These are phyloP conservation scores for Penicillium desertorum DNA, from an alignment of 495 filamentous ascomycete genomes.

Conservation along the genomic window DNA sequence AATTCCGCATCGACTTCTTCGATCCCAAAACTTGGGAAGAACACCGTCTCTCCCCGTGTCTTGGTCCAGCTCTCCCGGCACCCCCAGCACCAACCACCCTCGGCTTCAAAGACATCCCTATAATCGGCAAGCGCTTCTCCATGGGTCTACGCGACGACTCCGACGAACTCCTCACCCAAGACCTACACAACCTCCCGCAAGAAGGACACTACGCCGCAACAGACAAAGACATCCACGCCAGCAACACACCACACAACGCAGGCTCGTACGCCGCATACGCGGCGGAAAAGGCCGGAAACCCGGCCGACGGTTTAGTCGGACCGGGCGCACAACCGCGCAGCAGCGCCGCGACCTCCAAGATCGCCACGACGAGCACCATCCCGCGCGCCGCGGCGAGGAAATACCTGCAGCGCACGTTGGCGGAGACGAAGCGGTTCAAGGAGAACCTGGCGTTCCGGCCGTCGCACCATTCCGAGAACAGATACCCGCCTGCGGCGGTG, in stretches of 20 bases:
- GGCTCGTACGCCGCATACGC: constrained; percentile 19
- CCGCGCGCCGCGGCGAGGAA: constrained; percentile 54
- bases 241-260: constrained; percentile 4
- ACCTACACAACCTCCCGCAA: neutral
- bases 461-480: constrained; percentile 58
- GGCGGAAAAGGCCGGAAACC: constrained; percentile 13
- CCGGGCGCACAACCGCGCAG: constrained; percentile 31
- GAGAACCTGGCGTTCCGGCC: constrained; percentile 62
- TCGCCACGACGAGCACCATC: constrained; percentile 48
- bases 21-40: constrained; percentile 75
- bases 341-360: constrained; percentile 29
- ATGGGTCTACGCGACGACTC: constrained; percentile 27
- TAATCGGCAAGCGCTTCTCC: constrained; percentile 41
- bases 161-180: constrained; percentile 22
- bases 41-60: constrained; percentile 75
- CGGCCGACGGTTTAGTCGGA: constrained; percentile 44
- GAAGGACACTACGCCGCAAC: constrained; percentile 6
- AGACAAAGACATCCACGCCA: constrained; percentile 12
- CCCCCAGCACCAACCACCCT: constrained; percentile 24
- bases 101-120: constrained; percentile 47
- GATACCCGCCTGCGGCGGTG: constrained; percentile 80
- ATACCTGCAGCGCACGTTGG: constrained; percentile 78
- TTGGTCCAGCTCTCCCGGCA: constrained; percentile 57
- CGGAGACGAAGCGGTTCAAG: constrained; percentile 71
- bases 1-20: constrained; percentile 85